These are phyloP conservation scores for Zasmidium citrigriseum DNA, from an alignment of 2,329 filamentous ascomycete species.

Conservation along the genomic window DNA sequence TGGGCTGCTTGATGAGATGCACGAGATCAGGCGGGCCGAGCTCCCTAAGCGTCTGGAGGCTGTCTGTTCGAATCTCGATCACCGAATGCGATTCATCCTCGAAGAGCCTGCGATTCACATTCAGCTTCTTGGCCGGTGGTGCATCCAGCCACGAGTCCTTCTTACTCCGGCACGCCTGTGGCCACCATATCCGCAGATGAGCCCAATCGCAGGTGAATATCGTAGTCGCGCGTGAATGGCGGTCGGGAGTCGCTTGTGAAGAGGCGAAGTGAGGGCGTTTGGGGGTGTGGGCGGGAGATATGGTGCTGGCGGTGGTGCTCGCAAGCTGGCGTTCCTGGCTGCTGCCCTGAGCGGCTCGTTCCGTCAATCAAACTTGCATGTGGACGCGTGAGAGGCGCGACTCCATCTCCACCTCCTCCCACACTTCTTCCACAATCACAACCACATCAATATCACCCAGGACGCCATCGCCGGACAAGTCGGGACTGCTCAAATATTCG, in stretches of 20 bases:
- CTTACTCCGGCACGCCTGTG: constrained; percentile 37
- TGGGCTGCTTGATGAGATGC: constrained; percentile 80
- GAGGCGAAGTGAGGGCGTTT: not conserved
- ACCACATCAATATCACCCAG: not conserved
- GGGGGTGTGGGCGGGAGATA: not conserved
- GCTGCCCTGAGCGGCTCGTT: not conserved
- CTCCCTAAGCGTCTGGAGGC: constrained; percentile 81
- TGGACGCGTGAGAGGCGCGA: not conserved
- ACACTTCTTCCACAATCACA: not conserved
- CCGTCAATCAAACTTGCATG: not conserved
- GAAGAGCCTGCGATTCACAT: constrained; percentile 69
- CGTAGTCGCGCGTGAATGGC: not conserved
- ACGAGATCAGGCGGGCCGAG: constrained; percentile 94
- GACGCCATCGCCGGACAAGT: not conserved
- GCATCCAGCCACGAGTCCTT: constrained; percentile 13
- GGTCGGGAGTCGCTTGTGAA: not conserved
- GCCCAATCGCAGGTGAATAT: not conserved
- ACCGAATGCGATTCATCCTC: constrained; percentile 91
- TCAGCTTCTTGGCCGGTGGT: constrained; percentile 11
- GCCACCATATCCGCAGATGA: constrained; percentile 23
- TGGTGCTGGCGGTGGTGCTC: not conserved
- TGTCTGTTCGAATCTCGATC: constrained; percentile 89
- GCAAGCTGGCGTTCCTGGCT: not conserved
- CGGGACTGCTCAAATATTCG: not conserved
- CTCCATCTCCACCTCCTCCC: not conserved